These are phyloP conservation scores for Aspergillus carbonarius DNA, from an alignment of 2,329 filamentous ascomycete genomes.

Conservation along the genomic window DNA sequence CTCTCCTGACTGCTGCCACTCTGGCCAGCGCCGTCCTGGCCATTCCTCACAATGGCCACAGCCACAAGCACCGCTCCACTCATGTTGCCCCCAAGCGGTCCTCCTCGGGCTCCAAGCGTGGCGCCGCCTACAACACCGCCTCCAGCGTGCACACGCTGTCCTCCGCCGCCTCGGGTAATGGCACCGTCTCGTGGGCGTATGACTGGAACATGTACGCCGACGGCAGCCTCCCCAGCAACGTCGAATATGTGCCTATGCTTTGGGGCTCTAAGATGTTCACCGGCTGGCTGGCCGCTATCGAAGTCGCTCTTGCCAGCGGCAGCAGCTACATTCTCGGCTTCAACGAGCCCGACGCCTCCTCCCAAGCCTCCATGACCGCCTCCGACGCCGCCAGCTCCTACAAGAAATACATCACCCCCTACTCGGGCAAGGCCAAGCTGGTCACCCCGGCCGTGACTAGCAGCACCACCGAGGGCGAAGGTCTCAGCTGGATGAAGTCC, in stretches of 20 bases:
- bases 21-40: conserved; percentile 37
- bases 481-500: conserved; percentile 41
- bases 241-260: conserved; percentile 49
- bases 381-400: conserved; percentile 38
- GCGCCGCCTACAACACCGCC: conserved; percentile 43
- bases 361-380: conserved; percentile 41
- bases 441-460: conserved; percentile 46
- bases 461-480: conserved; percentile 30
- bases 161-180: conserved; percentile 12
- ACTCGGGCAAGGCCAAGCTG: conserved; percentile 37
- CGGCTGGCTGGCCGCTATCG: conserved; percentile 36
- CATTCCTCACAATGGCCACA: conserved; percentile 24
- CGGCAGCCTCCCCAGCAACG: conserved; percentile 32
- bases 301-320: conserved; percentile 35
- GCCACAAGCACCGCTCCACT: neutral
- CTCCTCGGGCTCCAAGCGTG: conserved; percentile 24
- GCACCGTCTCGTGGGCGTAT: conserved; percentile 44
- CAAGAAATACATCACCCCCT: conserved; percentile 40
- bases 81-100: neutral
- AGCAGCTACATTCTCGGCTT: conserved; percentile 43
- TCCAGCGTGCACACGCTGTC: conserved; percentile 33
- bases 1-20: conserved; percentile 32
- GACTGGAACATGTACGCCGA: conserved; percentile 41
- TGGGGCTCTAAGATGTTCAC: conserved; percentile 42
- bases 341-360: conserved; percentile 47